These are phyloP conservation scores for Pyrus pyrifolia DNA, from an alignment of 306 rosid species.

Conservation along the genomic window DNA sequence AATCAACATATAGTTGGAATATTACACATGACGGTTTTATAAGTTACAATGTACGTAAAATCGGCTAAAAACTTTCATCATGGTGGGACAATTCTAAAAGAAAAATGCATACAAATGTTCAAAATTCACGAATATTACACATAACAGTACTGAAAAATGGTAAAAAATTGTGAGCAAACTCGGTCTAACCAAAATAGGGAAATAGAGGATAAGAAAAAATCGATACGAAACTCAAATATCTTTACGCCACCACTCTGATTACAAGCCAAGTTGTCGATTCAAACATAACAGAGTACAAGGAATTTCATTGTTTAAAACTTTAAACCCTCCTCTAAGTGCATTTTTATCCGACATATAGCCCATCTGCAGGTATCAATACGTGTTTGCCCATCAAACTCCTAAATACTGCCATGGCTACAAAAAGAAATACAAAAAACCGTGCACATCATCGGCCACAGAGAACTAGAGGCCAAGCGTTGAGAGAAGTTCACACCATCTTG, in stretches of 20 bases:
- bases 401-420: constrained; percentile 2
- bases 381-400: neutral
- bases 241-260: neutral
- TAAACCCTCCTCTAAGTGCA: constrained; percentile 4
- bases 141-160: no score
- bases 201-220: neutral
- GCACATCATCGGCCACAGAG: neutral
- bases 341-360: neutral
- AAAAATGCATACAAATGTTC: no score
- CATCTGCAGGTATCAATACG: constrained; percentile 9
- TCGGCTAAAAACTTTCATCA: neutral
- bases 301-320: neutral
- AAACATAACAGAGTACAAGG: constrained; percentile 4
- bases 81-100: neutral
- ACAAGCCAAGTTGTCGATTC: neutral
- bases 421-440: neutral
- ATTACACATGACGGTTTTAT: neutral
- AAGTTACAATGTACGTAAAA: neutral
- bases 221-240: neutral
- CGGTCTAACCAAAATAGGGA: neutral
- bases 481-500: constrained; percentile 84
- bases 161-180: no score
- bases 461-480: constrained; percentile 54
- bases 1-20: constrained; percentile 74
- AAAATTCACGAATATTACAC: no score